phyloP scores from a whole-genome alignment of 208 protist genomes.

The Trichomonas gallinae region DNA sequence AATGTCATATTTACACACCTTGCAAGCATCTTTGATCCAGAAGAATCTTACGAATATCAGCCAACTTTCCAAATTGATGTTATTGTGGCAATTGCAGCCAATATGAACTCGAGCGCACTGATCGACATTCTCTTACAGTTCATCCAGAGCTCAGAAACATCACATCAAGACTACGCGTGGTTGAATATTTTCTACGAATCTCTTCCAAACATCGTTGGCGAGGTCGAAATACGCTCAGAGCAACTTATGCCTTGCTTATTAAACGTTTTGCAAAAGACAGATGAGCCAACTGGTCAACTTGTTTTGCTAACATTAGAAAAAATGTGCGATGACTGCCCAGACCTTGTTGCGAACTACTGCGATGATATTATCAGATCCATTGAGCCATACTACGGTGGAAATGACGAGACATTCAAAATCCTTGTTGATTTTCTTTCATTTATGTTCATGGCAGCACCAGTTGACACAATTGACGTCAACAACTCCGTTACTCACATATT shows the following conservation, averaged over 20 bases:
- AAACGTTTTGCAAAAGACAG: background rate
- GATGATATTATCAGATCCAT: background rate
- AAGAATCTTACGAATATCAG: background rate
- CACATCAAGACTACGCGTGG: background rate
- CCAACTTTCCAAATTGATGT: background rate
- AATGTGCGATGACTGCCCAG: background rate
- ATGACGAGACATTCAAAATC: background rate
- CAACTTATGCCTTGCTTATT: background rate
- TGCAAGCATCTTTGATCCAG: background rate
- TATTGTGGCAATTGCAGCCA: background rate
- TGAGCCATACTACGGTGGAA: background rate
- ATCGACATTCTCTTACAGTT: background rate
- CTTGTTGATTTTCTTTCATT: background rate
- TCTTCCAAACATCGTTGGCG: background rate
- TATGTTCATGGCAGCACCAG: background rate
- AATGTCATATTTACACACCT: background rate
- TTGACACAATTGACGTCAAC: too few relatives aligned
- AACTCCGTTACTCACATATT: too few relatives aligned
- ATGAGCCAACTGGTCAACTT: background rate
- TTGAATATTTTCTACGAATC: background rate
- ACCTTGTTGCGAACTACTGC: background rate
- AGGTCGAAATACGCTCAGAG: background rate
- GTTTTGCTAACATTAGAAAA: background rate
- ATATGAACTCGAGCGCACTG: background rate
- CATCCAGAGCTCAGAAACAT: background rate